phyloP scores from a whole-genome alignment of 129 eudicot species.

The Flaveria sonorensis region DNA sequence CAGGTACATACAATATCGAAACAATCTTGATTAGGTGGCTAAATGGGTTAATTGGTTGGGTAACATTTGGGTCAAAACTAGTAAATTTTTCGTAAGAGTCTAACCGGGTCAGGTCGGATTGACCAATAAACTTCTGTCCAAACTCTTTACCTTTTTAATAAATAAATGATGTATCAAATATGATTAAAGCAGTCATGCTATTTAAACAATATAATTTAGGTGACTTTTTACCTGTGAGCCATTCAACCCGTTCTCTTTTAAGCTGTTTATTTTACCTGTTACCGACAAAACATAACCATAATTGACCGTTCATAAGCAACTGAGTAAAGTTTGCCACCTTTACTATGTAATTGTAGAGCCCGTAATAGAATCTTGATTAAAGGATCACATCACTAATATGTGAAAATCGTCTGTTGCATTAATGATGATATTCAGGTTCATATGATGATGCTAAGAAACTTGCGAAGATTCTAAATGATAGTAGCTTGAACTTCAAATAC shows the following conservation, averaged over 20 bases:
- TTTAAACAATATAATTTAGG: background rate
- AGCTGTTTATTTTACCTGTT: background rate
- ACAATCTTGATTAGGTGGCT: slow-evolving; percentile 11
- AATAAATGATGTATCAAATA: background rate
- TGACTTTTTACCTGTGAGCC: background rate
- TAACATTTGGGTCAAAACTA: background rate
- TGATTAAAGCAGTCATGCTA: background rate
- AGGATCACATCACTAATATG: slow-evolving; percentile 7
- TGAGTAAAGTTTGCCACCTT: background rate
- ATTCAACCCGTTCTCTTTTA: background rate
- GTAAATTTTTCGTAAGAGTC: background rate
- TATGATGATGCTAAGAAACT: slow-evolving; percentile 59
- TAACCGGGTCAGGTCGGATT: background rate
- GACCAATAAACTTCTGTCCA: background rate
- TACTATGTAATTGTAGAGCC: background rate
- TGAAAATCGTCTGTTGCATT: background rate
- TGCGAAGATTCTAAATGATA: slow-evolving; percentile 59
- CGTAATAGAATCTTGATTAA: slow-evolving; percentile 2
- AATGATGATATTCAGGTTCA: slow-evolving; percentile 38
- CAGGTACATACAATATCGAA: slow-evolving; percentile 41
- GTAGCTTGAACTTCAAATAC: slow-evolving; percentile 79
- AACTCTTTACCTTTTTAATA: background rate
- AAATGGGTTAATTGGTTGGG: background rate
- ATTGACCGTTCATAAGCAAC: background rate
- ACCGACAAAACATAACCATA: background rate